These are phyloP conservation scores for Pestalotiopsis sp. DNA, from an alignment of 2,329 filamentous ascomycete species.

Conservation along the genomic window DNA sequence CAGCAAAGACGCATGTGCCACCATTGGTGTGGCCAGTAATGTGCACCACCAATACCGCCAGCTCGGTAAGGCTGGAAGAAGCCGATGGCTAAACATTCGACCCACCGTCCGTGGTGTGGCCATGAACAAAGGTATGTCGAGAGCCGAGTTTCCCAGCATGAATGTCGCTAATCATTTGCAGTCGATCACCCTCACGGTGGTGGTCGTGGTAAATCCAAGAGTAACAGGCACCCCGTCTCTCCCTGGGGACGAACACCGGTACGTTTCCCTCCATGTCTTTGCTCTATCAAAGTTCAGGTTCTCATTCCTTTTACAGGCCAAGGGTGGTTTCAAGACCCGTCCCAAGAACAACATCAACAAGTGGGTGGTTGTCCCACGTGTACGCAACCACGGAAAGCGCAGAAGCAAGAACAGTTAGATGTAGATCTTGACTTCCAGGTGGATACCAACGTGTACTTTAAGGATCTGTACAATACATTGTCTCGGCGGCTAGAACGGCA, in stretches of 20 bases:
- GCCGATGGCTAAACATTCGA: conserved; percentile 89
- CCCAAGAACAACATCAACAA: conserved; percentile 89
- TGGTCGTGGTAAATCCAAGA: conserved; percentile 99
- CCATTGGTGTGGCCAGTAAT: conserved; percentile 93
- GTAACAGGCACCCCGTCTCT: conserved; percentile 91
- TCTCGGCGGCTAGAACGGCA: conserved; percentile 22
- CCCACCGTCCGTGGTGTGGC: conserved; percentile 96
- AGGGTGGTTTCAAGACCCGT: conserved; percentile 90
- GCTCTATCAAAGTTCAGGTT: conserved; percentile 4
- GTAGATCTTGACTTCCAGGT: conserved; percentile 16
- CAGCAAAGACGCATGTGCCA: conserved; percentile 90
- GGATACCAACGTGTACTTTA: conserved; percentile 20
- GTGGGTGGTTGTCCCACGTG: conserved; percentile 81
- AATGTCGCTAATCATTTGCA: conserved; percentile 28
- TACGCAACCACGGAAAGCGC: conserved; percentile 90
- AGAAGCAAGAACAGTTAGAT: conserved; percentile 60
- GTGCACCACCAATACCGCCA: conserved; percentile 87
- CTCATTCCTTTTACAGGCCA: conserved; percentile 56
- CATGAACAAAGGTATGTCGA: conserved; percentile 84
- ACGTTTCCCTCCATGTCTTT: conserved; percentile 48
- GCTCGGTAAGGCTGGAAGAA: conserved; percentile 92
- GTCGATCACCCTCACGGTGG: conserved; percentile 97
- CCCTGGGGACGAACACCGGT: conserved; percentile 90
- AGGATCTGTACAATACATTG: conserved; percentile 33
- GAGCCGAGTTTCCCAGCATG: conserved; percentile 5